Evolutionary conservation across 177 flowering plant species (phyloP).

Genomic region (Tripterygium wilfordii): DNA sequence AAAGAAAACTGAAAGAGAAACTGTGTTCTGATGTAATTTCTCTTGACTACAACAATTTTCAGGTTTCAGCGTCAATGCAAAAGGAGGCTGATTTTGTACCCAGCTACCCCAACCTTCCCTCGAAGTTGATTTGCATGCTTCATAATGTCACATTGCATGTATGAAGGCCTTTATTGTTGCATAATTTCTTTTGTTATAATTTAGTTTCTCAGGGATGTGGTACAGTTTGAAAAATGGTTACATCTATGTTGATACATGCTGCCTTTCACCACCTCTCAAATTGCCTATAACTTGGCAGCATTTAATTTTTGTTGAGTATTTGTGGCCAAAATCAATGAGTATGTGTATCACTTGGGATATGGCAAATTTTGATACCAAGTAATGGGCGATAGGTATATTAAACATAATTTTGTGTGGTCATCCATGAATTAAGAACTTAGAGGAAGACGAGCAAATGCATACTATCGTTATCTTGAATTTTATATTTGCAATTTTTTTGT

Average conservation of each 20-base stretch:
- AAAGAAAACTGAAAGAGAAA: not conserved
- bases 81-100: constrained; percentile 80
- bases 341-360: too few species aligned
- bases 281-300: too few species aligned
- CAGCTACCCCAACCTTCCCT: constrained; percentile 84
- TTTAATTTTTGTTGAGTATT: too few species aligned
- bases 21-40: constrained; percentile 5
- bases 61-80: constrained; percentile 97
- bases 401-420: too few species aligned
- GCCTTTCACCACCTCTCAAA: too few species aligned
- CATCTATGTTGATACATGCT: too few species aligned
- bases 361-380: too few species aligned
- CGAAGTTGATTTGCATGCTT: constrained; percentile 84
- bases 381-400: too few species aligned
- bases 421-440: too few species aligned
- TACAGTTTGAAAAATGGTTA: too few species aligned
- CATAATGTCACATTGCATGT: constrained; percentile 89
- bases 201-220: not conserved
- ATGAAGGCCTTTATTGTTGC: constrained; percentile 17
- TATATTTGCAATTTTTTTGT: not conserved
- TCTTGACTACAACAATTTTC: constrained; percentile 8
- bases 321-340: too few species aligned
- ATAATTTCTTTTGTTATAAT: not conserved
- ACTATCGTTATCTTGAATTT: not conserved
- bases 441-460: too few species aligned